phyloP scores from a whole-genome alignment of 129 eudicot genomes.

The Logfia minima region DNA sequence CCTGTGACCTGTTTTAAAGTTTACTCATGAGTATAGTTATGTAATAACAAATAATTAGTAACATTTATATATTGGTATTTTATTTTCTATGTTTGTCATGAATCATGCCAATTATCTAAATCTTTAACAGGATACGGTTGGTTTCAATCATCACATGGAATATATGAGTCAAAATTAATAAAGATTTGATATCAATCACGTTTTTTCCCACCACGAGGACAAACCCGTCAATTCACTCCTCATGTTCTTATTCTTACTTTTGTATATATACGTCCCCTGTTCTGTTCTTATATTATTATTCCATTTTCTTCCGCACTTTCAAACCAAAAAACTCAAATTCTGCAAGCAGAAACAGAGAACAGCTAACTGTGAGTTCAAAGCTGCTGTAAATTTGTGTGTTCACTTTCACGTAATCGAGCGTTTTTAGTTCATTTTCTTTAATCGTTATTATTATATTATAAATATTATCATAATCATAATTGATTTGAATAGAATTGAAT shows the following conservation, averaged over 20 bases:
- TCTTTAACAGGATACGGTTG: neutral
- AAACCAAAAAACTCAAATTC: conserved; percentile 10
- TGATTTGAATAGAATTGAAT: neutral
- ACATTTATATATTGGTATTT: neutral
- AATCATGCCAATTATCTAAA: neutral
- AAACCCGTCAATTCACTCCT: neutral
- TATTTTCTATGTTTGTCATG: neutral
- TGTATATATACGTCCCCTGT: neutral
- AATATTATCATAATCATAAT: neutral
- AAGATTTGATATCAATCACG: neutral
- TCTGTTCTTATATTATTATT: neutral
- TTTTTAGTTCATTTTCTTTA: neutral
- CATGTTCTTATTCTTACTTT: neutral
- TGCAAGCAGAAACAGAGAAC: neutral
- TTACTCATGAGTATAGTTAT: no score
- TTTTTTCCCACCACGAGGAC: neutral
- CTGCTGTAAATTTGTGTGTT: neutral
- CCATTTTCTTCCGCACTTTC: conserved; percentile 8
- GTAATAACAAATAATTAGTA: no score
- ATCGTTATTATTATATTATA: no score
- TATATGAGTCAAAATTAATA: neutral
- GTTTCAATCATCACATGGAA: conserved; percentile 5
- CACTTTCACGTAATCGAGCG: neutral
- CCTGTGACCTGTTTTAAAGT: no score
- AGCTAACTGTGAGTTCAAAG: conserved; percentile 12